These are phyloP conservation scores for Clavariopsis aquatica DNA, from an alignment of 495 filamentous ascomycete species.

Conservation along the genomic window DNA sequence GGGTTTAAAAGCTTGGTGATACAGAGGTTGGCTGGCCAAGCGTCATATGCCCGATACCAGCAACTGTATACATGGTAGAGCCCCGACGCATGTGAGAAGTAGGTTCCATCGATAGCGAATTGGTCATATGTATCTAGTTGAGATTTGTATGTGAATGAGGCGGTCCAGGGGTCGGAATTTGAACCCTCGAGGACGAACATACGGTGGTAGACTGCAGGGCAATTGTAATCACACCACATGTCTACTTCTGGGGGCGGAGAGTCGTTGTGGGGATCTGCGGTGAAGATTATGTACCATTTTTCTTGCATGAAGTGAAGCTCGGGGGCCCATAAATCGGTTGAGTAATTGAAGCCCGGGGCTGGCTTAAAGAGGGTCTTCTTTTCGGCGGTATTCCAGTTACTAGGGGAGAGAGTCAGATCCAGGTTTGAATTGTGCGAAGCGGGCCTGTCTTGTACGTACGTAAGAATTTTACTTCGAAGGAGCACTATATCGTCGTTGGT, in stretches of 20 bases:
- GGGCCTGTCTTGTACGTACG: conserved; percentile 20
- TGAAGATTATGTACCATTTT: conserved; percentile 57
- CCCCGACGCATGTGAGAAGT: conserved; percentile 47
- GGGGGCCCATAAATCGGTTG: conserved; percentile 53
- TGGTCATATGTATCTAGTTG: conserved; percentile 54
- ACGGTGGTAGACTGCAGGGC: conserved; percentile 52
- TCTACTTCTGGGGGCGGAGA: conserved; percentile 45
- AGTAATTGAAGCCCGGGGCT: conserved; percentile 46
- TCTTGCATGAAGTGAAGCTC: conserved; percentile 52
- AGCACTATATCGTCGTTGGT: conserved; percentile 42
- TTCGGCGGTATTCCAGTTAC: conserved; percentile 52
- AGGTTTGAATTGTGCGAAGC: background rate
- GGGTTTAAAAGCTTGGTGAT: conserved; percentile 53
- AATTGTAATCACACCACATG: conserved; percentile 42
- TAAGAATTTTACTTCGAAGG: conserved; percentile 35
- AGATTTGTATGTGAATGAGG: conserved; percentile 47
- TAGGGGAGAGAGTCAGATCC: background rate
- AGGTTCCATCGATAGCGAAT: conserved; percentile 57
- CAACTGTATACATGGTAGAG: conserved; percentile 56
- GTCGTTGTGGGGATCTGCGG: conserved; percentile 50
- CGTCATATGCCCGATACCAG: conserved; percentile 51
- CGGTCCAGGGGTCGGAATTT: conserved; percentile 49
- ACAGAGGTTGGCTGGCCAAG: conserved; percentile 55
- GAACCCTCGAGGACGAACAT: conserved; percentile 53
- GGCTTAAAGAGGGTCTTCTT: conserved; percentile 46